These are phyloP conservation scores for Avena eriantha DNA, from an alignment of 176 grass and related monocot species.

Conservation along the genomic window DNA sequence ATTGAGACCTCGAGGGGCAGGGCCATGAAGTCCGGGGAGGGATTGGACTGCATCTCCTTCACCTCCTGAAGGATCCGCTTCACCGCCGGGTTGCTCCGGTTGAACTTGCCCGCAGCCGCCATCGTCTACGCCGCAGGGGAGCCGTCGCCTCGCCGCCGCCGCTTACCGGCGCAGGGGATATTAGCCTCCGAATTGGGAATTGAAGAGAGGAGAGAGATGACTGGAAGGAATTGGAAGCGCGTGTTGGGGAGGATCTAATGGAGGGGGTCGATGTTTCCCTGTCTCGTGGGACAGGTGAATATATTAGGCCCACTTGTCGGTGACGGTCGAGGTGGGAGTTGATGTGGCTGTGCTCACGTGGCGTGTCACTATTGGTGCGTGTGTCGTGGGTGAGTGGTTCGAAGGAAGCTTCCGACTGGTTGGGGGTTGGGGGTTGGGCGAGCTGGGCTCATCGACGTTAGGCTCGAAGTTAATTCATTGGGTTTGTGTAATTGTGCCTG, in stretches of 20 bases:
- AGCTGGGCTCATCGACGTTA: too few relatives aligned
- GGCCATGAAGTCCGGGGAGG: slow-evolving; percentile 92
- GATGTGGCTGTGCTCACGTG: slow-evolving; percentile 48
- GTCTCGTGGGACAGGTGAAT: slow-evolving; percentile 19
- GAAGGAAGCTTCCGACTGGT: too few relatives aligned
- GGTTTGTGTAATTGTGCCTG: too few relatives aligned
- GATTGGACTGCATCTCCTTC: slow-evolving; percentile 98
- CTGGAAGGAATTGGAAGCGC: slow-evolving; percentile 13
- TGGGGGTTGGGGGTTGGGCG: too few relatives aligned
- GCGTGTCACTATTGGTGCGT: slow-evolving; percentile 28
- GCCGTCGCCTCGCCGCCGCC: slow-evolving; percentile 38
- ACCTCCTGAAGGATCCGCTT: slow-evolving; percentile 99
- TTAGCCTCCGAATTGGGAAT: slow-evolving; percentile 37
- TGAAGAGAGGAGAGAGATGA: slow-evolving; percentile 24
- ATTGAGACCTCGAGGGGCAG: slow-evolving; percentile 85
- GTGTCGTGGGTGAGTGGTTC: not conserved
- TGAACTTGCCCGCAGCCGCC: slow-evolving; percentile 67
- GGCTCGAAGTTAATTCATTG: too few relatives aligned
- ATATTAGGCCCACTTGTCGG: slow-evolving; percentile 11
- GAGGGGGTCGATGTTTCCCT: slow-evolving; percentile 10
- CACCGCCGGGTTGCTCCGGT: slow-evolving; percentile 96
- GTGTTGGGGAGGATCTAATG: slow-evolving; percentile 26
- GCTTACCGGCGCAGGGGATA: slow-evolving; percentile 25
- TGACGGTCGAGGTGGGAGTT: not conserved
- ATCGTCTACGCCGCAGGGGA: slow-evolving; percentile 36